phyloP scores from a whole-genome alignment of 2,329 filamentous ascomycete genomes.

The Paecilomyces niveus region DNA sequence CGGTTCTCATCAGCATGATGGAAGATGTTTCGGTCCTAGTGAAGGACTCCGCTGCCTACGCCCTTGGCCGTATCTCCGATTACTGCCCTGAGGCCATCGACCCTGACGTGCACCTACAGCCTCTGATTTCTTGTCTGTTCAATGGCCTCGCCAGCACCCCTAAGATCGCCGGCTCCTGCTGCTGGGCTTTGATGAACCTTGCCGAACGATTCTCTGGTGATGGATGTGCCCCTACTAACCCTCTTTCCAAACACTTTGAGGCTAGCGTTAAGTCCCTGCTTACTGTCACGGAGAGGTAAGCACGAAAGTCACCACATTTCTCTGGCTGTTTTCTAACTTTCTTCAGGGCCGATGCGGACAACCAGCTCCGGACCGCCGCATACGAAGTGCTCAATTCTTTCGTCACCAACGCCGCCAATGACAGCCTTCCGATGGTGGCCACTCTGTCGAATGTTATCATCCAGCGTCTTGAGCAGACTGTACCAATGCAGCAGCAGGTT shows the following conservation, averaged over 20 bases:
- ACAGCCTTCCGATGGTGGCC: constrained; percentile 74
- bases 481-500: constrained; percentile 84
- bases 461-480: constrained; percentile 81
- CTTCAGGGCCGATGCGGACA: constrained; percentile 62
- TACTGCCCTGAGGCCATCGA: constrained; percentile 89
- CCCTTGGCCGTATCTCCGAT: constrained; percentile 92
- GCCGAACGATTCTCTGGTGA: constrained; percentile 93
- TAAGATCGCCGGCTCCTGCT: constrained; percentile 97
- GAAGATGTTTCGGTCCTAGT: constrained; percentile 83
- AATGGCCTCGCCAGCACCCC: constrained; percentile 80
- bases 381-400: constrained; percentile 97
- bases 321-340: background rate
- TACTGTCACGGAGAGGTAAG: constrained; percentile 68
- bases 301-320: constrained; percentile 1
- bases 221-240: constrained; percentile 67
- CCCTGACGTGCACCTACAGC: constrained; percentile 70
- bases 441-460: constrained; percentile 81
- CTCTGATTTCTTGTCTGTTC: constrained; percentile 83
- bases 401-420: constrained; percentile 80
- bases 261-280: constrained; percentile 81
- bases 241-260: constrained; percentile 87
- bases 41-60: constrained; percentile 92
- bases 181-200: constrained; percentile 98
- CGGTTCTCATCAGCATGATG: constrained; percentile 88
- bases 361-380: constrained; percentile 83